Evolutionary conservation across 2,329 filamentous ascomycete species (phyloP).

Genomic region (Ceratocystis cubensis): DNA sequence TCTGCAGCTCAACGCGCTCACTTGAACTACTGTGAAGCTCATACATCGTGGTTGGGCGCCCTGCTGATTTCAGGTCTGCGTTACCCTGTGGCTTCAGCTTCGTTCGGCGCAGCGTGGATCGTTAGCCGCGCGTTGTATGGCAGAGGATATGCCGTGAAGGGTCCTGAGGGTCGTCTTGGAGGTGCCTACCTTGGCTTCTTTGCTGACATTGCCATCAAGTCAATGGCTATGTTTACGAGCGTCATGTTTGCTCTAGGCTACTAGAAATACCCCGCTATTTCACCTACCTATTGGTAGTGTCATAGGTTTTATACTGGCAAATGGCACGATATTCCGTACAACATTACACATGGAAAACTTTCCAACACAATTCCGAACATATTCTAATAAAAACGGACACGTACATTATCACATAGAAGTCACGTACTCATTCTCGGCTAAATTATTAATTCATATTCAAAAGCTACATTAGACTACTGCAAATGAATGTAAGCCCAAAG

Average conservation of each 20-base stretch:
- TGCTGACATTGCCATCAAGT: slow-evolving; percentile 31
- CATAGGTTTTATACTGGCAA: background rate
- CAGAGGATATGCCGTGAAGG: slow-evolving; percentile 39
- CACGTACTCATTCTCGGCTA: too few relatives aligned
- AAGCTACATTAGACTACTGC: background rate
- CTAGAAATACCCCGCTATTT: slow-evolving; percentile 23
- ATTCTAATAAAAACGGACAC: too few relatives aligned
- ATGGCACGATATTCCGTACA: too few relatives aligned
- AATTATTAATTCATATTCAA: background rate
- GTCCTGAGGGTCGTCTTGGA: slow-evolving; percentile 35
- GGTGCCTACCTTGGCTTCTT: slow-evolving; percentile 30
- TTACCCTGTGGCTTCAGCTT: slow-evolving; percentile 40
- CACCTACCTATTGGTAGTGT: background rate
- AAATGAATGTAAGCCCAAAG: too few relatives aligned
- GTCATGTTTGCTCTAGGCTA: slow-evolving; percentile 30
- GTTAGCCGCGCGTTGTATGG: slow-evolving; percentile 43
- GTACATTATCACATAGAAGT: too few relatives aligned
- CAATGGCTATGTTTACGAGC: slow-evolving; percentile 35
- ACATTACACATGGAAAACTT: too few relatives aligned
- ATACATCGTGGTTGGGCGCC: slow-evolving; percentile 39
- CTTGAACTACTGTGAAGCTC: slow-evolving; percentile 51
- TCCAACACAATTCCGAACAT: background rate
- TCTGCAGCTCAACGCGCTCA: slow-evolving; percentile 45
- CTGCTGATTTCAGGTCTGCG: slow-evolving; percentile 45
- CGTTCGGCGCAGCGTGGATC: slow-evolving; percentile 41